Evolutionary conservation across 352 stramenopile species (phyloP).

Genomic region (Thalassiosira livingstoniorum): DNA sequence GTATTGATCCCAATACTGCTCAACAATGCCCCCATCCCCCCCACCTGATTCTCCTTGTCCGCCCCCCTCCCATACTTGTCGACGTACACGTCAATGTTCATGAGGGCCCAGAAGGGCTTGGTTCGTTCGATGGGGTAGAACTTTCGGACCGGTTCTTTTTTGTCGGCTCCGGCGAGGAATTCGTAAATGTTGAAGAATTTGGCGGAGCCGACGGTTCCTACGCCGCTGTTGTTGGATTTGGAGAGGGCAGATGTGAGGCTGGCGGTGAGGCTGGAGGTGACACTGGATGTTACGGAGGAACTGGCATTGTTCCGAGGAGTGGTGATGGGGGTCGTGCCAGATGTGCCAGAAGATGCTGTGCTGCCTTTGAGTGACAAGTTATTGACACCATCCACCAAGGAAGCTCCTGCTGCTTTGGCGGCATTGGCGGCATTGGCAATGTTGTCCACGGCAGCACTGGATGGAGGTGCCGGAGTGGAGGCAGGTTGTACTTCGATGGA

Average conservation of each 20-base stretch:
- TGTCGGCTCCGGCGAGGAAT: constrained; percentile 77
- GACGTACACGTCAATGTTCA: constrained; percentile 83
- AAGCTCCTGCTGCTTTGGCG: constrained; percentile 1
- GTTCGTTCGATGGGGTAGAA: constrained; percentile 85
- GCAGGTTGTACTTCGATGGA: not conserved
- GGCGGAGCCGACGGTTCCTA: constrained; percentile 24
- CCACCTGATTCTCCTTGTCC: too few species aligned
- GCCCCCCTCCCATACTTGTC: constrained; percentile 48
- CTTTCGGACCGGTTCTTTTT: constrained; percentile 76
- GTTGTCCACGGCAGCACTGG: not conserved
- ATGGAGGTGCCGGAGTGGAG: not conserved
- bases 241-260: not conserved
- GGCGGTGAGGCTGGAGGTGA: not conserved
- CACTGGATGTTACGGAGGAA: not conserved
- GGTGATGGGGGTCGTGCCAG: not conserved
- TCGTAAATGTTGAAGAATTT: constrained; percentile 84
- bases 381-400: not conserved
- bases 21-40: too few species aligned
- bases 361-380: not conserved
- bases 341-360: not conserved
- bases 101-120: constrained; percentile 83
- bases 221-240: not conserved
- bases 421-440: not conserved
- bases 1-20: too few species aligned
- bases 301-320: not conserved